Evolutionary conservation across 2,329 filamentous ascomycete species (phyloP), one percentile per base, ranked within the genome.

Genomic region (Seiridium unicorne): DNA sequence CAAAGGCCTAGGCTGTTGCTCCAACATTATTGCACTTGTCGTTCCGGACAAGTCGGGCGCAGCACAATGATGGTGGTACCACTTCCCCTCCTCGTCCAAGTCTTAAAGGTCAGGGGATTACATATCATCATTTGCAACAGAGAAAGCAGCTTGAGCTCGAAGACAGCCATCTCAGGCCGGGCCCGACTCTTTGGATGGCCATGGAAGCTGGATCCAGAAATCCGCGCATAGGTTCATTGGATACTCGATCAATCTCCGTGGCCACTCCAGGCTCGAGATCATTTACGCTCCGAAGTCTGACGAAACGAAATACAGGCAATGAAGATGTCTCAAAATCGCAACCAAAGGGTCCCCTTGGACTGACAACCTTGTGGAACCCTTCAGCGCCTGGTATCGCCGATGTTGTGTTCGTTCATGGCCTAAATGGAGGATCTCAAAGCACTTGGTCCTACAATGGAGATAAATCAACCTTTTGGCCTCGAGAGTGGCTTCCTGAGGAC

Each of bases 331-430:
- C 42, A n/a, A n/a, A 11, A 10, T 44, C 42, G 42, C 46, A 32
- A 18, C 13, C 7, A 6, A 55, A 55, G 26, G 51, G 51, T 13
- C 34, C 51, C 34, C 31, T 55, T 7, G 51, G 51, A 7, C 51
- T 55, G 10, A 55, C 51, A 5, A 55, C 51, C 8, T 13, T 55
- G 3, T 55, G 31, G 10, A 11, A 42, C 10, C 51, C 51, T 7
- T 10, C 26, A 42, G n/a, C 34, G 11, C 6, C 13, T 26, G 51
- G 8, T 8, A 32, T 57, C 9, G 54, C 54, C 31, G 54, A 57
- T 31, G 9, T 60, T 10, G 32, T 77, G n/a, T 77, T 78, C 56
- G 73, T 77, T 4, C 75, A 77, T 64, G 73, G 74, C 2, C 66
- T 78, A 4, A 72, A 74, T 10, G 75, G 76, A 0, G 72, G 71